Evolutionary conservation across 2,329 filamentous ascomycete genomes (phyloP), one percentile per base, ranked within the genome.

Genomic region (Pleurostoma richardsiae): DNA sequence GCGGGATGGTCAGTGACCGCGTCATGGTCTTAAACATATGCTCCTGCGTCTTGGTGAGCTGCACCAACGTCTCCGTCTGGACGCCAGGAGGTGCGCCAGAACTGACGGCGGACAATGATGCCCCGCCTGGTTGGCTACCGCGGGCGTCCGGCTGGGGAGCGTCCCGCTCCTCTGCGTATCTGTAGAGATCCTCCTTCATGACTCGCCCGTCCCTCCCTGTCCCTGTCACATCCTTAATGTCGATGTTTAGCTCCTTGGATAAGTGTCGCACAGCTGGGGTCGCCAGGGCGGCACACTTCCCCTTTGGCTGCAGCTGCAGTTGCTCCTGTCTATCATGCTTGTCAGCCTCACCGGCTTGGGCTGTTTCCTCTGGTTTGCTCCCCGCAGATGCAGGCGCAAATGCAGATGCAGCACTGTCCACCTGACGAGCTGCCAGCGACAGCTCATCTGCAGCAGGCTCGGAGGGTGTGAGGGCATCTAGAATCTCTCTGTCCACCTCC

Each of bases 11-110:
- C 52, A 99, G 78, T 3, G 92, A 96, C 49, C 83, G 83, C 10
- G 92, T 96, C 94, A 99, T 99, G 50, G 84, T 80, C 72, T 95
- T 96, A 82, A 96, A 97, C 94, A 99, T 99, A 62, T 90, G 86
- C 36, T 80, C 77, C 69, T 97, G 92, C 10, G 88, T 86, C 36
- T 84, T 85, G 10, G 88, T 88, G 51, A 99, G 73, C 48, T 80
- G 72, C 30, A 85, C 75, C 2, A 74, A 67, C 6, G 83, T 86
- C 66, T 97, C 94, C 45, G 71, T 71, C 64, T 88, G 85, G 41
- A 71, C 69, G 3, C 74, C 70, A 10, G 65, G 55, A 31, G 67
- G 60, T 40, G 59, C 51, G 10, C 55, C 46, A 41, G 63, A 53
- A 6, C 68, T 57, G 27, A 64, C 56, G 51, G 65, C 54, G 42